phyloP scores from a whole-genome alignment of 1,284 basidiomycete genomes.

The Ustilago tritici region DNA sequence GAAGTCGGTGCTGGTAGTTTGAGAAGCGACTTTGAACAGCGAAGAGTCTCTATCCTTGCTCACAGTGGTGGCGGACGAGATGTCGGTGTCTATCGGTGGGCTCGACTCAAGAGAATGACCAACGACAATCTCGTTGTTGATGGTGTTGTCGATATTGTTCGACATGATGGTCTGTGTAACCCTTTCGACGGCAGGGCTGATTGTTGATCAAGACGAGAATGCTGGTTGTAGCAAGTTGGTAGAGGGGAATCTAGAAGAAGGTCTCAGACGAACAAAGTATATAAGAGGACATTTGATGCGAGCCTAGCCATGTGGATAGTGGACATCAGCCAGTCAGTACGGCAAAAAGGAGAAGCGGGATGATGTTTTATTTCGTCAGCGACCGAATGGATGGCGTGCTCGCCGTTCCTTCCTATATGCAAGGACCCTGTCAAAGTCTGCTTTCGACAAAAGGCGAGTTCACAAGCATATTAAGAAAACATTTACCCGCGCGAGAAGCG shows the following conservation, averaged over 20 bases:
- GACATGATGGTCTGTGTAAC: slow-evolving; percentile 7
- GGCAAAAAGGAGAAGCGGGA: background rate
- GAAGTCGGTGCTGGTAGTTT: slow-evolving; percentile 15
- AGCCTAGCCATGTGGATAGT: slow-evolving; percentile 7
- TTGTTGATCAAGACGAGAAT: background rate
- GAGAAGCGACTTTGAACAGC: slow-evolving; percentile 19
- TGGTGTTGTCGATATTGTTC: slow-evolving; percentile 9
- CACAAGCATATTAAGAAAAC: too few species aligned
- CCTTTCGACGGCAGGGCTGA: background rate
- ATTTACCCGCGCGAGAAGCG: too few species aligned
- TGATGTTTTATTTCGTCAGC: slow-evolving; percentile 17
- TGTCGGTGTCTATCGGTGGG: slow-evolving; percentile 11
- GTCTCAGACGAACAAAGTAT: background rate
- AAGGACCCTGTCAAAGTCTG: slow-evolving; percentile 19
- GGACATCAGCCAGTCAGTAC: background rate
- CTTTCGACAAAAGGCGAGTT: background rate
- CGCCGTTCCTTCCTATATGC: slow-evolving; percentile 4
- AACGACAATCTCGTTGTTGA: slow-evolving; percentile 23
- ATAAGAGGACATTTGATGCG: background rate
- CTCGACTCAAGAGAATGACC: slow-evolving; percentile 20
- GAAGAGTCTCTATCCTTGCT: slow-evolving; percentile 6
- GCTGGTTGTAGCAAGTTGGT: background rate
- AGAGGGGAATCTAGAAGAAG: background rate
- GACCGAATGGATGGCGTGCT: slow-evolving; percentile 24
- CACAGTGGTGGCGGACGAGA: background rate